These are phyloP conservation scores for Fraxinus angustifolia DNA, from an alignment of 305 asterid genomes.

Conservation along the genomic window DNA sequence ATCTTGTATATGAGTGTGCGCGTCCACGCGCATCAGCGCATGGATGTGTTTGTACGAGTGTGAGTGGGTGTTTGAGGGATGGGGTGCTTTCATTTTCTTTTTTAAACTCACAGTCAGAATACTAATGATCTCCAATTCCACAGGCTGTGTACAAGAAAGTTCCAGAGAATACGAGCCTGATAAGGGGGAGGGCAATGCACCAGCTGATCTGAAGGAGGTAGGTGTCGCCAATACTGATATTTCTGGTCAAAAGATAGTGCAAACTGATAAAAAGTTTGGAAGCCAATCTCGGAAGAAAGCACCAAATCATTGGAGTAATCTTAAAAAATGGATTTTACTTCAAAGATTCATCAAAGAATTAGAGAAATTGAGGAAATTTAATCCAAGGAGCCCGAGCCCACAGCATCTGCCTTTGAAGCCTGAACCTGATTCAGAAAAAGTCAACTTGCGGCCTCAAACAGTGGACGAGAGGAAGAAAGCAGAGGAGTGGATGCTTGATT, in stretches of 20 bases:
- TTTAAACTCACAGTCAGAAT: background rate
- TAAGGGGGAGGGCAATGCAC: background rate
- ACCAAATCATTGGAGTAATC: conserved; percentile 87
- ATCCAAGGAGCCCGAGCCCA: conserved; percentile 42
- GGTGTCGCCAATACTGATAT: background rate
- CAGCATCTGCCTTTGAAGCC: conserved; percentile 41
- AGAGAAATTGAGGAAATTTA: conserved; percentile 68
- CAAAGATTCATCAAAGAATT: conserved; percentile 73
- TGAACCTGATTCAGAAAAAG: conserved; percentile 60
- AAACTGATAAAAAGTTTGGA: conserved; percentile 22
- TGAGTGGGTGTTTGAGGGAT: background rate
- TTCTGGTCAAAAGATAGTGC: conserved; percentile 16
- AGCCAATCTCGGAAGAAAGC: conserved; percentile 53
- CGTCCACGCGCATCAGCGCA: background rate
- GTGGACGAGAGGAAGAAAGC: conserved; percentile 60
- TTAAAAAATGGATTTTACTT: conserved; percentile 86
- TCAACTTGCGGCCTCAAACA: conserved; percentile 53
- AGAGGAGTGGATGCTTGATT: conserved; percentile 98
- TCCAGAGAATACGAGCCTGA: conserved; percentile 17
- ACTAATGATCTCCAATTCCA: conserved; percentile 7
- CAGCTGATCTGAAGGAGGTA: conserved; percentile 18
- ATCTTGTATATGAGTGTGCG: too few species aligned
- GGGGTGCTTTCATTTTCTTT: background rate
- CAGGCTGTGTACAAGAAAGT: conserved; percentile 26
- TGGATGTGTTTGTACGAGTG: background rate